Conservation (phyloP, 140 eudicot genomes). For the Stevia rebaudiana region DNA sequence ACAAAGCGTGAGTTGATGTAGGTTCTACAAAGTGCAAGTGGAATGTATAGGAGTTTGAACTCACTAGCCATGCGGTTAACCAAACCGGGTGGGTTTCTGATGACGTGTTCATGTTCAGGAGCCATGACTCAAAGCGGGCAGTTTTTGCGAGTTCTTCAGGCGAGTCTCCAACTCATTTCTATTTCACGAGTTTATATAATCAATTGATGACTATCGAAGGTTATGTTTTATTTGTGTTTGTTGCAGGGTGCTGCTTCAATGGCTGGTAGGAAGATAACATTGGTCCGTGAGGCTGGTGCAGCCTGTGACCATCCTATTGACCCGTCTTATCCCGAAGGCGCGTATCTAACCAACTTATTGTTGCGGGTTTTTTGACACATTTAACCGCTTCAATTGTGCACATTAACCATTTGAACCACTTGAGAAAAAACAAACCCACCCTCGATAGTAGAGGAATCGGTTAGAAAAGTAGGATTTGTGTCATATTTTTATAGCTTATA, state of each 20-base stretch:
- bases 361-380: conserved; percentile 44
- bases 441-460: neutral
- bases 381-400: neutral
- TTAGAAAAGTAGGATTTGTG: neutral
- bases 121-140: conserved; percentile 97
- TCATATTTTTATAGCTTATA: neutral
- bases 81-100: conserved; percentile 65
- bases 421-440: neutral
- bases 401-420: conserved; percentile 2
- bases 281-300: conserved; percentile 76
- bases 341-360: conserved; percentile 73
- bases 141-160: conserved; percentile 73
- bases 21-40: conserved; percentile 85
- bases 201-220: neutral
- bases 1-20: conserved; percentile 22
- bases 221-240: neutral
- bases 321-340: conserved; percentile 92
- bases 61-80: conserved; percentile 83
- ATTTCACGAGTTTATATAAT: neutral
- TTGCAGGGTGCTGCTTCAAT: conserved; percentile 73
- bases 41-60: conserved; percentile 93
- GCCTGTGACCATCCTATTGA: conserved; percentile 93
- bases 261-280: conserved; percentile 74
- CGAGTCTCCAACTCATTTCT: conserved; percentile 24
- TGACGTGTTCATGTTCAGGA: conserved; percentile 99